Conservation (phyloP, 2,329 filamentous ascomycete species). For the Trichoderma simmonsii region DNA sequence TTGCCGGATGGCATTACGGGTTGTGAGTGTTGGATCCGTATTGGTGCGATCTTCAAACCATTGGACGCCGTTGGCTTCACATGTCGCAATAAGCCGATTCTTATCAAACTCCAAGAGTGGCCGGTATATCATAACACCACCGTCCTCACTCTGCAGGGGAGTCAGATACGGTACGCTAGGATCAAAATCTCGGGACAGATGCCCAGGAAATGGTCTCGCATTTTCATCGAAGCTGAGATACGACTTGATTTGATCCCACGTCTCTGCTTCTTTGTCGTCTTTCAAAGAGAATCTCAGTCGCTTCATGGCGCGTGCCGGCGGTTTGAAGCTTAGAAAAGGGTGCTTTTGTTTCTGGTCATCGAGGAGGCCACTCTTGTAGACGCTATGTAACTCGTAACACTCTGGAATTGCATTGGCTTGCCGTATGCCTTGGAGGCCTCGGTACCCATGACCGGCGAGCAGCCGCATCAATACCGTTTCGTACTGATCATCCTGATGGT, state of each 20-base stretch:
- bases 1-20: constrained; percentile 75
- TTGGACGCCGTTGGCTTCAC: constrained; percentile 59
- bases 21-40: constrained; percentile 68
- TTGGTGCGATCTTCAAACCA: constrained; percentile 92
- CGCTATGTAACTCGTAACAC: constrained; percentile 70
- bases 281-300: constrained; percentile 30
- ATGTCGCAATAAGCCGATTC: constrained; percentile 69
- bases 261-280: constrained; percentile 28
- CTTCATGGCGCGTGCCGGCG: constrained; percentile 30
- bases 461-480: constrained; percentile 86
- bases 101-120: constrained; percentile 72
- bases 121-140: constrained; percentile 64
- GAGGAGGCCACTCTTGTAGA: constrained; percentile 61
- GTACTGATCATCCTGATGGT: constrained; percentile 87
- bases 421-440: constrained; percentile 71
- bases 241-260: constrained; percentile 19
- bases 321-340: constrained; percentile 41
- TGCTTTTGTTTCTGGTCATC: constrained; percentile 41
- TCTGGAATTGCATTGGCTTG: constrained; percentile 71
- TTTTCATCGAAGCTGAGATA: constrained; percentile 24
- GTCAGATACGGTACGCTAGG: constrained; percentile 32
- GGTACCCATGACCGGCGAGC: constrained; percentile 60
- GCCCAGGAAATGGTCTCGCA: constrained; percentile 30
- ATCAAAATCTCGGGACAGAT: constrained; percentile 21
- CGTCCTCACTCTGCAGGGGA: constrained; percentile 52